A percentile compares a stretch with the other conserved stretches of the same genome.
Evolutionary conservation across 108 stramenopile species (phyloP).

Genomic region (Cyclotella choctawhatcheeana): DNA sequence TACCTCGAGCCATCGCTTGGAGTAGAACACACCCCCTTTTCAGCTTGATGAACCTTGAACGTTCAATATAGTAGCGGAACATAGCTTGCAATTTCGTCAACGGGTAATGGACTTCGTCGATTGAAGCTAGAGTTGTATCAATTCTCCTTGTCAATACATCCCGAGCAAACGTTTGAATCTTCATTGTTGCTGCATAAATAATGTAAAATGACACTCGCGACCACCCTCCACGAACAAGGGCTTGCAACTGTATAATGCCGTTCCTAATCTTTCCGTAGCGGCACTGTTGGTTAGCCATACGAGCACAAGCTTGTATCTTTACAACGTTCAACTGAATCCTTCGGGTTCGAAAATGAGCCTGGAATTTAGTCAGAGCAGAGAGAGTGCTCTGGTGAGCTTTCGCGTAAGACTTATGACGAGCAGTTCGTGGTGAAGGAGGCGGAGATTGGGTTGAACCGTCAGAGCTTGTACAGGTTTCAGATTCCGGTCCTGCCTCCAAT

Average conservation of each 20-base stretch:
- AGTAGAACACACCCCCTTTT: not conserved
- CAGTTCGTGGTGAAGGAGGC: constrained; percentile 8
- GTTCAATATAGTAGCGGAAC: constrained; percentile 3
- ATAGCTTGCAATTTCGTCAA: constrained; percentile 5
- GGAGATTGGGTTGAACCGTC: not conserved
- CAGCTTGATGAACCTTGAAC: not conserved
- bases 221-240: not conserved
- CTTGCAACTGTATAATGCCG: constrained; percentile 1
- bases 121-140: not conserved
- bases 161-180: constrained; percentile 14
- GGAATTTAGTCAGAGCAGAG: not conserved
- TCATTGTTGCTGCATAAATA: constrained; percentile 21
- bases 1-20: not conserved
- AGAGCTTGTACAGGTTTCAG: constrained; percentile 1
- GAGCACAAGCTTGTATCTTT: not conserved
- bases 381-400: too few relatives aligned
- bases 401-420: too few relatives aligned
- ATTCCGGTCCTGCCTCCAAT: not conserved
- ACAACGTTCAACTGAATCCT: not conserved
- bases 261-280: not conserved
- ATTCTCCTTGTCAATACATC: not conserved
- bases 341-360: not conserved
- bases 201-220: not conserved
- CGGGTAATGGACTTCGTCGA: not conserved
- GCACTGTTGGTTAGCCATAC: not conserved